Percentiles rank a stretch among this genome's conserved stretches.
Conservation (phyloP, 345 rosid genomes). For the Hypericum androsaemum region DNA sequence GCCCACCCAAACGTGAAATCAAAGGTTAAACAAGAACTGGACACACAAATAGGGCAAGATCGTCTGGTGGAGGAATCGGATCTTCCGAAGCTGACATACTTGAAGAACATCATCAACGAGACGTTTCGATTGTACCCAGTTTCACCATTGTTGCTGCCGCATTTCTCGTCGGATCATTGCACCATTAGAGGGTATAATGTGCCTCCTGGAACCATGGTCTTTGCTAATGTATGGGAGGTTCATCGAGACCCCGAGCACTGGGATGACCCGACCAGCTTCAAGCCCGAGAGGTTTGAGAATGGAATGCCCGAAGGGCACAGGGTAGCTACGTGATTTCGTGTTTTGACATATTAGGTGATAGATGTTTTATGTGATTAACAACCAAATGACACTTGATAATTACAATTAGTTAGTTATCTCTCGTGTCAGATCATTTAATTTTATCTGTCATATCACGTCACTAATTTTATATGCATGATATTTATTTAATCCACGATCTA, state of each 20-base stretch:
- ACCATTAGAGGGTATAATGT: neutral
- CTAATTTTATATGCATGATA: too few species aligned
- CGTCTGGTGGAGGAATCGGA: slow-evolving; percentile 2
- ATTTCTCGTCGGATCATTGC: neutral
- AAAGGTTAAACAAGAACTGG: neutral
- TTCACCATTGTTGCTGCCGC: neutral
- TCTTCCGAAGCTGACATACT: neutral
- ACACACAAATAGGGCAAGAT: neutral
- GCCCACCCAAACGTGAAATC: neutral
- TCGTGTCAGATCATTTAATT: too few species aligned
- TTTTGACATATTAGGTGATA: too few species aligned
- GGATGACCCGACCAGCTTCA: neutral
- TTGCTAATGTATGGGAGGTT: neutral
- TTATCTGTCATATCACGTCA: too few species aligned
- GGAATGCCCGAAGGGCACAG: neutral
- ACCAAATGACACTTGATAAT: too few species aligned
- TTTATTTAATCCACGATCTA: too few species aligned
- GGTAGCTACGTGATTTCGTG: too few species aligned
- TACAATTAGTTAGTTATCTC: too few species aligned
- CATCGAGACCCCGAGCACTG: neutral
- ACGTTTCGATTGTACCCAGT: neutral
- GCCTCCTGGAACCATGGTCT: neutral
- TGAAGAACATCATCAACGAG: slow-evolving; percentile 4
- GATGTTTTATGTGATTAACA: too few species aligned
- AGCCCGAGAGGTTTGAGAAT: neutral